Base-by-base conservation (phyloP, 2,329 filamentous ascomycete genomes). In the Tolypocladium amazonense region DNA sequence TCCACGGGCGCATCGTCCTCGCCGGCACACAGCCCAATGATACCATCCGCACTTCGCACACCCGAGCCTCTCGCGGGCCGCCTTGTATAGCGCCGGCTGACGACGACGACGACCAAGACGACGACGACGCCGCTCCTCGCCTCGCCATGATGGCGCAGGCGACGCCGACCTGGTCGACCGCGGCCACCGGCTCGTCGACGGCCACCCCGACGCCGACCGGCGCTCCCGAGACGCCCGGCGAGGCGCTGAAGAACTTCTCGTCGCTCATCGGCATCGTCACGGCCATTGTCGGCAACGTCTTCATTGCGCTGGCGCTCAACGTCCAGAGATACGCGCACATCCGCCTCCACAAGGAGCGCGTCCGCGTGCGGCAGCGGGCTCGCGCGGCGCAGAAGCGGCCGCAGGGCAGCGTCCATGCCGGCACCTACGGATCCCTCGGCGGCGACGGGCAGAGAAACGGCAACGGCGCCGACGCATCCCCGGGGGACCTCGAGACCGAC, bases 301-400 rank as follows among this genome's bases (percentile, higher is more conserved):
- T 99, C 58, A 97, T 99, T 65, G 96, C 93, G 0, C 86, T 99
- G 63, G 94, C 94, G 15, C 84, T 99, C 62, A 99, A 99, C 71
- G 93, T 95, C 56, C 94, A 99, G 75, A 86, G 94, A 65, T 97
- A 97, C 72, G 93, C 94, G 39, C 94, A 99, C 71, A 90, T 94
- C 60, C 84, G 88, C 60, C 81, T 99, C 62, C 86, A 90, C 63
- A 82, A 87, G 66, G 86, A 92, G 71, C 85, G 82, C 65, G 79
- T 82, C 54, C 81, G 83, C 62, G 76, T 81, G 54, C 81, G 82
- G 57, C 78, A 81, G 62, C 80, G 78, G 55, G 79, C 81, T 12
- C 81, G 77, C 64, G 77, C 80, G 57, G 78, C 81, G n/a, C 68
- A 81, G 66, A 82, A 80, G 65, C 78, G 77, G 50, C 70, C 72